Evolutionary conservation across 805 yeast genomes (phyloP), one percentile per base, ranked within the genome.

Genomic region (Grigorovia jiainica): DNA sequence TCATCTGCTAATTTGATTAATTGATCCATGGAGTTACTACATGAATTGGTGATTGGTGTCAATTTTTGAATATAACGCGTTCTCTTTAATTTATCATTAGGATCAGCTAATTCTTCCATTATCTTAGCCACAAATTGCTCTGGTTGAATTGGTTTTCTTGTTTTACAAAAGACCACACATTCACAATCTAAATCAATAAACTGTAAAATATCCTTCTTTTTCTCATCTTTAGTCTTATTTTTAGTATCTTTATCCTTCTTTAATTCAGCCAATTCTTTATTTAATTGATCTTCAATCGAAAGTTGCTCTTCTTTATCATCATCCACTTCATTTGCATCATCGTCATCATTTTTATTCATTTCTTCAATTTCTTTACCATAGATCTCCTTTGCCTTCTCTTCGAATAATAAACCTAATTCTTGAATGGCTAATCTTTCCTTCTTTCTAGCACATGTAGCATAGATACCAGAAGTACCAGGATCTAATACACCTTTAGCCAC

Each of bases 391-490:
- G 72, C 48, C 36, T 73, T 71, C 16, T 79, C 86, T 39, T 66
- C 63, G 34, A 87, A 71, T 8, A 86, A 56, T 43, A 67, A 60
- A 46, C 74, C 68, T 51, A 87, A 64, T 58, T 87, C 97, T 47
- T 76, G 77, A n/a, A 81, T 72, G 46, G 94, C 86, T 41, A 73
- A 78, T 41, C 71, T 71, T 59, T 92, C 98, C 45, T 80, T 78
- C 31, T 82, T 82, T 51, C 95, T 72, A 39, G 78, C 75, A 61
- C 97, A 90, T 0, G 97, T 84, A 10, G 87, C 95, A 61, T 84
- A 92, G 0, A 92, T 71, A 0, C 98, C 98, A 31, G 80, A 66
- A 42, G 92, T 83, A 32, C 82, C 82, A 0, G 96, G 95, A 53
- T 89, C 96, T 16, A 89, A 33, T 34, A 55, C 51, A 4, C 60